Evolutionary conservation across 2,329 filamentous ascomycete species (phyloP).

Genomic region (Periglandula ipomoeae): DNA sequence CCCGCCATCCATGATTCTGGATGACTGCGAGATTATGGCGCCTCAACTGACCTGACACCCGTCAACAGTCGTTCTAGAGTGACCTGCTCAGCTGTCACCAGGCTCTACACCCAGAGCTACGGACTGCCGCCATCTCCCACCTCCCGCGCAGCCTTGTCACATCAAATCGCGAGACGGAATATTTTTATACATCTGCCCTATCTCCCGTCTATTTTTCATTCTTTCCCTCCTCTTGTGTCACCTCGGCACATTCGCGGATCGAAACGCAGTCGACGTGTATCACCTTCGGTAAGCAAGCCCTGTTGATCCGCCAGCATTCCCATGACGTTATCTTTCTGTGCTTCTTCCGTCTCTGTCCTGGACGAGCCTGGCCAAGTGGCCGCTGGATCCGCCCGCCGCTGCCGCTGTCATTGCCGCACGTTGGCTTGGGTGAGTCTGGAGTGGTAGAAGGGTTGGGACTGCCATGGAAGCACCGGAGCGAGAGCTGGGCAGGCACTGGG

Average conservation of each 20-base stretch:
- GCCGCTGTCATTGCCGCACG: background rate
- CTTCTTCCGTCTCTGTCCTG: background rate
- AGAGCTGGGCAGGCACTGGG: too few species aligned
- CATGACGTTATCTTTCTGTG: background rate
- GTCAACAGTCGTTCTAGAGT: background rate
- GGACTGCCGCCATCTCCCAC: background rate
- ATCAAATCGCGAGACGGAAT: background rate
- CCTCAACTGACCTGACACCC: background rate
- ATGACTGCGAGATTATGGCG: background rate
- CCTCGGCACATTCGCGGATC: background rate
- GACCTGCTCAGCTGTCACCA: constrained; percentile 2
- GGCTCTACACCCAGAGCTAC: background rate
- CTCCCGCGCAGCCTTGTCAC: background rate
- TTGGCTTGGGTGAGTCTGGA: background rate
- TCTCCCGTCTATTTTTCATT: background rate
- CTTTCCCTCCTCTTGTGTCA: background rate
- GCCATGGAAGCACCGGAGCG: too few species aligned
- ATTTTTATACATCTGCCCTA: background rate
- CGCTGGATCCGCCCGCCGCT: constrained; percentile 1
- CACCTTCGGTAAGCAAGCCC: background rate
- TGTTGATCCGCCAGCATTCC: background rate
- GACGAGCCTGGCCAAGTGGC: background rate
- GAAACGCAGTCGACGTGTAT: background rate
- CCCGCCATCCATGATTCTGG: background rate
- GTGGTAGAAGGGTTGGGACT: background rate